Conservation (phyloP, 2,329 filamentous ascomycete species). For the Aspergillus sp. region DNA sequence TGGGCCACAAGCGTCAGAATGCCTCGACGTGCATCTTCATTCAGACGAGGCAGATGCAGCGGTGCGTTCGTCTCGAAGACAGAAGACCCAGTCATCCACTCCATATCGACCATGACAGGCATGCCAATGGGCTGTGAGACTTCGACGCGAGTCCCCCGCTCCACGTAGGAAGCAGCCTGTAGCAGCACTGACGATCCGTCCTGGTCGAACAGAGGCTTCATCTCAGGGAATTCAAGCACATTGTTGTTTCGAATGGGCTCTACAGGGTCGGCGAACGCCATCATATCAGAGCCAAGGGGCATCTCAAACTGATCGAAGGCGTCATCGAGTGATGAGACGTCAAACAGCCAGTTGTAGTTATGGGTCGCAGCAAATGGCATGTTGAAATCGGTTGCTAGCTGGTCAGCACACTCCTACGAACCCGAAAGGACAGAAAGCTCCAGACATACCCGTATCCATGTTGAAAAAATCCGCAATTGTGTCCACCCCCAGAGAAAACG, state of each 20-base stretch:
- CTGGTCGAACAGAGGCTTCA: background rate
- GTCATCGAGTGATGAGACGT: slow-evolving; percentile 40
- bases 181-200: slow-evolving; percentile 25
- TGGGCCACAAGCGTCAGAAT: slow-evolving; percentile 54
- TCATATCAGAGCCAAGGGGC: slow-evolving; percentile 23
- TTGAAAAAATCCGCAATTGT: slow-evolving; percentile 54
- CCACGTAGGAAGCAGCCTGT: slow-evolving; percentile 24
- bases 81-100: slow-evolving; percentile 27
- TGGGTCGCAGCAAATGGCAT: slow-evolving; percentile 63
- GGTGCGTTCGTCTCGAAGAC: slow-evolving; percentile 9
- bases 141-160: slow-evolving; percentile 7
- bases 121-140: slow-evolving; percentile 1
- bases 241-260: background rate
- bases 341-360: slow-evolving; percentile 65
- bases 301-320: slow-evolving; percentile 27
- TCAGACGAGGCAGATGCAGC: slow-evolving; percentile 23
- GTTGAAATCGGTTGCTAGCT: slow-evolving; percentile 60
- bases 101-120: slow-evolving; percentile 20
- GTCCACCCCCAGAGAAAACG: slow-evolving; percentile 23
- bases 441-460: slow-evolving; percentile 52
- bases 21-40: slow-evolving; percentile 33
- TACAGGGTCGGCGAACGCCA: slow-evolving; percentile 19
- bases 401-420: background rate
- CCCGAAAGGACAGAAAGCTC: background rate
- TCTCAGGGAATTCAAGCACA: slow-evolving; percentile 1